Percentiles rank a stretch among this genome's conserved stretches.
Evolutionary conservation across 192 early-diverging fungal genomes (phyloP).

Genomic region (Backusella morwellensis): DNA sequence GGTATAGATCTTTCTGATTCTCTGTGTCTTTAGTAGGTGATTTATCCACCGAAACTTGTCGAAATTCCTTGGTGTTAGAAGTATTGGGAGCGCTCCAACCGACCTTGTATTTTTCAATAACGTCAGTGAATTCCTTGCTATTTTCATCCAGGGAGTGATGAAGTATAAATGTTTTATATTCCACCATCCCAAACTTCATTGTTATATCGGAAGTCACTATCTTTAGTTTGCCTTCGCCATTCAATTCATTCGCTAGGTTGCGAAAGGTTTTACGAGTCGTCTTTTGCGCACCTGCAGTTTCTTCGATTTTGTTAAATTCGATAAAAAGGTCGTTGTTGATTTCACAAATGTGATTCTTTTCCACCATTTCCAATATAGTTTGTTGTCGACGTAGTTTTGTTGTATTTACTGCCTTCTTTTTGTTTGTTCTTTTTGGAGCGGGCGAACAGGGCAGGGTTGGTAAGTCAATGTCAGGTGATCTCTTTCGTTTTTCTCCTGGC

Average conservation of each 20-base stretch:
- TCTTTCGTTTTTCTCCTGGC: background rate
- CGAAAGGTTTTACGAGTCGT: background rate
- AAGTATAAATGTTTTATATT: background rate
- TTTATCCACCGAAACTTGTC: background rate
- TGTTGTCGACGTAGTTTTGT: background rate
- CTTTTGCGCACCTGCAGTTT: background rate
- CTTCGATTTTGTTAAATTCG: background rate
- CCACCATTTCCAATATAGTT: background rate
- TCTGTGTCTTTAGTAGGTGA: background rate
- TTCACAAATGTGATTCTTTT: background rate
- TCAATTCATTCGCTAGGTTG: background rate
- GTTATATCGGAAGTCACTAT: background rate
- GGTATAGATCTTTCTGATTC: background rate
- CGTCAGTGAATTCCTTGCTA: background rate
- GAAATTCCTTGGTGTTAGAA: background rate
- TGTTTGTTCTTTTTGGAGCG: background rate
- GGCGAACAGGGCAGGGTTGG: background rate
- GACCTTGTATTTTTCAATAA: background rate
- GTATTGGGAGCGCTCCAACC: background rate
- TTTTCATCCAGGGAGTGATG: background rate
- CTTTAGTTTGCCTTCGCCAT: background rate
- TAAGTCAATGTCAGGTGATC: background rate
- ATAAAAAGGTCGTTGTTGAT: background rate
- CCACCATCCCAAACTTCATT: background rate
- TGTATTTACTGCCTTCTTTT: background rate